These are phyloP conservation scores for Lepidopterella palustris DNA, from an alignment of 495 filamentous ascomycete species.

Conservation along the genomic window DNA sequence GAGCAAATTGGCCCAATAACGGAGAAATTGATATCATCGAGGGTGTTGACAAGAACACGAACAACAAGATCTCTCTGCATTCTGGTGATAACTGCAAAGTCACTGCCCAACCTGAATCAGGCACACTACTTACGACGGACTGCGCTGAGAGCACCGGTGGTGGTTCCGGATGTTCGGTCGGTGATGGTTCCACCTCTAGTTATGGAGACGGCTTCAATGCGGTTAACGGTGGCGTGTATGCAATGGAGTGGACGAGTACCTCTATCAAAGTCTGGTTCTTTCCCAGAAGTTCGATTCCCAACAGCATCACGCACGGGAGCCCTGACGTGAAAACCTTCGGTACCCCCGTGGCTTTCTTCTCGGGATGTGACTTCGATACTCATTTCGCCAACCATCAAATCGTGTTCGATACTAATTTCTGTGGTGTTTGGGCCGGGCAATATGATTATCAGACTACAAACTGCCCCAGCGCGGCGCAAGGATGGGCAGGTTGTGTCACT, in stretches of 20 bases:
- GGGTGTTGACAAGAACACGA: slow-evolving; percentile 61
- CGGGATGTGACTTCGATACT: slow-evolving; percentile 56
- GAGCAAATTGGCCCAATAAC: slow-evolving; percentile 66
- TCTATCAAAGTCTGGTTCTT: slow-evolving; percentile 77
- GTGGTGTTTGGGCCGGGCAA: slow-evolving; percentile 80
- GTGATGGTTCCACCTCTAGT: neutral
- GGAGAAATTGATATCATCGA: slow-evolving; percentile 59
- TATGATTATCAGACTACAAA: slow-evolving; percentile 31
- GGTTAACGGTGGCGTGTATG: slow-evolving; percentile 64
- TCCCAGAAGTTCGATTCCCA: slow-evolving; percentile 53
- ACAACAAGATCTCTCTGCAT: slow-evolving; percentile 70
- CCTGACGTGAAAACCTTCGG: slow-evolving; percentile 64
- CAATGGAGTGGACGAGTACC: slow-evolving; percentile 65
- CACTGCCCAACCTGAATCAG: slow-evolving; percentile 44
- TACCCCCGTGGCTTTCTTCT: slow-evolving; percentile 57
- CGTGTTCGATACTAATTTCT: slow-evolving; percentile 78
- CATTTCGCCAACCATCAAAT: slow-evolving; percentile 68
- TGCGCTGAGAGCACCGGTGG: slow-evolving; percentile 36
- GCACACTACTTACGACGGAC: slow-evolving; percentile 44
- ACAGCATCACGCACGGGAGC: slow-evolving; percentile 47
- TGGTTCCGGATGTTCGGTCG: slow-evolving; percentile 17
- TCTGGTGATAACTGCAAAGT: slow-evolving; percentile 60
- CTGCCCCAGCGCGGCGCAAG: slow-evolving; percentile 19
- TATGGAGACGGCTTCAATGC: slow-evolving; percentile 25
- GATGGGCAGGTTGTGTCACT: slow-evolving; percentile 28